phyloP scores from a whole-genome alignment of 208 protist species.

The Trypanosoma lewisi region DNA sequence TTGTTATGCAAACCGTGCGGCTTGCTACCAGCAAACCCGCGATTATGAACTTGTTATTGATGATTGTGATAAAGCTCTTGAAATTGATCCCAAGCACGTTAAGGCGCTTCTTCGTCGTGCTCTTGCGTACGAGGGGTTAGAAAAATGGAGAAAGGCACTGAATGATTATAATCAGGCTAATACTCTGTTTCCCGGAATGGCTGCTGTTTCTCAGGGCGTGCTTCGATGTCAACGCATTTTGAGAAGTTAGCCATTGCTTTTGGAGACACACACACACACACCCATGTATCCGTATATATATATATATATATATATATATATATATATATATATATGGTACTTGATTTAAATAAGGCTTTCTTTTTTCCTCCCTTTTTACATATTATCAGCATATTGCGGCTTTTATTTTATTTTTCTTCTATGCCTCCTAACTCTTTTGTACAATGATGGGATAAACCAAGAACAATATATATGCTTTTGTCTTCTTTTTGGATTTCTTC shows the following conservation, averaged over 20 bases:
- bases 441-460: too few relatives aligned
- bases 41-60: conserved; percentile 80
- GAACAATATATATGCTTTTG: neutral
- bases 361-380: conserved; percentile 5
- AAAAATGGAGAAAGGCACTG: conserved; percentile 89
- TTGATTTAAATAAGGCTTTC: neutral
- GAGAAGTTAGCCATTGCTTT: conserved; percentile 22
- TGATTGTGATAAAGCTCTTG: conserved; percentile 82
- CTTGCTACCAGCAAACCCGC: conserved; percentile 90
- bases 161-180: conserved; percentile 84
- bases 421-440: neutral
- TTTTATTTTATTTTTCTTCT: neutral
- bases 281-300: neutral
- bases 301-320: neutral
- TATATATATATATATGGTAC: neutral
- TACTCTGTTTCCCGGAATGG: conserved; percentile 47
- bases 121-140: conserved; percentile 89
- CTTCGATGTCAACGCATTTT: conserved; percentile 77
- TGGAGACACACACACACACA: neutral
- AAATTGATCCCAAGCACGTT: conserved; percentile 73
- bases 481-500: conserved; percentile 1
- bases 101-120: conserved; percentile 90
- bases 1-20: conserved; percentile 89
- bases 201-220: conserved; percentile 67
- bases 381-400: neutral